These are phyloP conservation scores for Rosa chinensis DNA, from an alignment of 306 rosid species.

Conservation along the genomic window DNA sequence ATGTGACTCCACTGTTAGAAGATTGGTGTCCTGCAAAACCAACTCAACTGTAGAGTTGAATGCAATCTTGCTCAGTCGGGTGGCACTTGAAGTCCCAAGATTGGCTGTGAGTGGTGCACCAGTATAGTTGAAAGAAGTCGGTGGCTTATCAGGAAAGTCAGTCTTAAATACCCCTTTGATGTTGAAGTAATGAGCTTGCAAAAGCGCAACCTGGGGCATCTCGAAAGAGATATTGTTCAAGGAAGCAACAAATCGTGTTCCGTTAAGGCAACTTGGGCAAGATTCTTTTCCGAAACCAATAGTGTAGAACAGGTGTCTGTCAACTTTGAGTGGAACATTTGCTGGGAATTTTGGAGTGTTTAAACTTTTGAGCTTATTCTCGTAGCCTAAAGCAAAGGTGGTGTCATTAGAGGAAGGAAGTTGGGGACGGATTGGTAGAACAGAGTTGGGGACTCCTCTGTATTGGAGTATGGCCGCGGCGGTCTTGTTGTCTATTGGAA, in stretches of 20 bases:
- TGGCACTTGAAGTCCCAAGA: slow-evolving; percentile 54
- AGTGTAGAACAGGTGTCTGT: slow-evolving; percentile 64
- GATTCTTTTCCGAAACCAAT: slow-evolving; percentile 64
- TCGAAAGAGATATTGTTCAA: slow-evolving; percentile 73
- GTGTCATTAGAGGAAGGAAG: slow-evolving; percentile 66
- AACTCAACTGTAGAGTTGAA: slow-evolving; percentile 73
- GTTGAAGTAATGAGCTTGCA: slow-evolving; percentile 77
- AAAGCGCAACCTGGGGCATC: slow-evolving; percentile 77
- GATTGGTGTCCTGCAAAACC: slow-evolving; percentile 70
- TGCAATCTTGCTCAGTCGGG: slow-evolving; percentile 62
- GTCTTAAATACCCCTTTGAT: slow-evolving; percentile 63
- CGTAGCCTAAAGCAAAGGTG: slow-evolving; percentile 49
- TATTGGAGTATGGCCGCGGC: slow-evolving; percentile 85
- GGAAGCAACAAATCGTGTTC: slow-evolving; percentile 74
- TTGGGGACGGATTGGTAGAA: slow-evolving; percentile 65
- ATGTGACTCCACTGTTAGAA: slow-evolving; percentile 69
- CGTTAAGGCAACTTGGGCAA: slow-evolving; percentile 71
- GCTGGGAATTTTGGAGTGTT: slow-evolving; percentile 65
- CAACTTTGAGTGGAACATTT: slow-evolving; percentile 73
- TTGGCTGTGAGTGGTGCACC: slow-evolving; percentile 64
- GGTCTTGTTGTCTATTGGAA: slow-evolving; percentile 65
- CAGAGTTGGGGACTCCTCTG: slow-evolving; percentile 58
- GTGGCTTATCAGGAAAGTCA: slow-evolving; percentile 75
- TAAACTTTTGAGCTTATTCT: slow-evolving; percentile 56
- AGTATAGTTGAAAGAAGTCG: slow-evolving; percentile 59